Percentiles rank a stretch among this genome's conserved stretches.
Conservation (phyloP, 768 basidiomycete genomes). For the Austroboletus eburneus region DNA sequence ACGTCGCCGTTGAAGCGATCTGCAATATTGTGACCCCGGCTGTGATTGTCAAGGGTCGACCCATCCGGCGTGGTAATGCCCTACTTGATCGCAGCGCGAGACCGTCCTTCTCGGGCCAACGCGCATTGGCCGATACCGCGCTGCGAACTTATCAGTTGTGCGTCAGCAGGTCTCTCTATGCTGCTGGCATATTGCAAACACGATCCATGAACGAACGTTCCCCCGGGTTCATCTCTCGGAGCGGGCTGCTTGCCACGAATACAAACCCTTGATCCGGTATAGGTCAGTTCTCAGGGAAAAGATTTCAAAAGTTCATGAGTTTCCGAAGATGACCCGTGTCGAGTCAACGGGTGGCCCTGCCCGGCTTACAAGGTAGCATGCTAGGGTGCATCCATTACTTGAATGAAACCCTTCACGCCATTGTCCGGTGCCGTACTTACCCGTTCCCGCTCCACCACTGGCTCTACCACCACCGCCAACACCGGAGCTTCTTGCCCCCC, state of each 20-base stretch:
- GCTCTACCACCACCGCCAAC: neutral
- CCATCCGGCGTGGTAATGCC: conserved; percentile 4
- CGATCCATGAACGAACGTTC: no score
- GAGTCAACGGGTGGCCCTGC: no score
- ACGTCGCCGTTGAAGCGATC: no score
- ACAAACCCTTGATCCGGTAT: neutral
- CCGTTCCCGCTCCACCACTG: no score
- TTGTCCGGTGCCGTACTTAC: no score
- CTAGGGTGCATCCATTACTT: no score
- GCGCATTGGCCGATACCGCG: conserved; percentile 16
- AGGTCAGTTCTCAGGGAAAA: conserved; percentile 15
- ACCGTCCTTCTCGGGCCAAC: conserved; percentile 14
- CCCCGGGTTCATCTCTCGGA: no score
- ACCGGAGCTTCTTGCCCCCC: conserved; percentile 1
- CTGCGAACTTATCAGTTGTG: neutral
- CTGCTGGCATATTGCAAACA: conserved; percentile 5
- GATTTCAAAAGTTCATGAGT: conserved; percentile 3
- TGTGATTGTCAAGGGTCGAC: no score
- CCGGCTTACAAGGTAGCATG: no score
- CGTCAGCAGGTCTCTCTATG: neutral
- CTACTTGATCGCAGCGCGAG: conserved; percentile 8
- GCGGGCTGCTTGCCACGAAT: no score
- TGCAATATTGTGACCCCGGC: conserved; percentile 11
- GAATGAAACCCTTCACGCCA: no score
- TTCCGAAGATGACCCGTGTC: neutral